Evolutionary conservation across 2,329 filamentous ascomycete species (phyloP), one percentile per base, ranked within the genome.

Genomic region (Plectosphaerella cucumerina): DNA sequence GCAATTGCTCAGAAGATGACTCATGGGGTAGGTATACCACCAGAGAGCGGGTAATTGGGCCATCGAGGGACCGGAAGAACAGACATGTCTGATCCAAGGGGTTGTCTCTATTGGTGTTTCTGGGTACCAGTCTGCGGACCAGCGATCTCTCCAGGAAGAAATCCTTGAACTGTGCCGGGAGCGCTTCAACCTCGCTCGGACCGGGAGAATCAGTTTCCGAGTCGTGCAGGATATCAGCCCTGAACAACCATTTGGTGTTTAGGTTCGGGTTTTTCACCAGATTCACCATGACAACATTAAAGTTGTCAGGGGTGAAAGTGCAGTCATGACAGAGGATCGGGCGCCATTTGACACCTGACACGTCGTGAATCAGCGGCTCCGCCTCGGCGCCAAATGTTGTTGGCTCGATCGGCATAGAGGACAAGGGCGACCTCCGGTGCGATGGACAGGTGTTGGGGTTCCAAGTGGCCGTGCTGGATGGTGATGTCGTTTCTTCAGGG

Each of bases 41-140:
- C 48, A 93, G 69, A 31, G 76, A 80, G 48, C 55, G 52, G 31
- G 44, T 51, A 26, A 70, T 68, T 6, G 11, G 20, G 12, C 22
- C 35, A 8, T 48, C 47, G 35, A 41, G n/a, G 12, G 37, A 21
- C 23, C 23, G 31, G n/a, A 48, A 37, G 55, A 92, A 80, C 50
- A 89, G 78, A 65, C 90, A 96, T 2, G 90, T 96, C 68, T 97
- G 93, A 51, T 90, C 79, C 56, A 97, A 68, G 2, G 86, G 77
- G 18, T 75, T 72, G 66, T 97, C 93, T 22, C 93, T 73, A 50
- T 85, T 77, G 3, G 85, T 82, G 66, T 96, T 96, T 47, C 93
- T 78, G 3, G 93, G 93, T 44, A 97, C 85, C 60, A 97, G 73
- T 54, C 78, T 86, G 53, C 92, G 80, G 8, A 96, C 80, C 18